phyloP scores from a whole-genome alignment of 2,329 filamentous ascomycete genomes.

The Juglanconis sp. region DNA sequence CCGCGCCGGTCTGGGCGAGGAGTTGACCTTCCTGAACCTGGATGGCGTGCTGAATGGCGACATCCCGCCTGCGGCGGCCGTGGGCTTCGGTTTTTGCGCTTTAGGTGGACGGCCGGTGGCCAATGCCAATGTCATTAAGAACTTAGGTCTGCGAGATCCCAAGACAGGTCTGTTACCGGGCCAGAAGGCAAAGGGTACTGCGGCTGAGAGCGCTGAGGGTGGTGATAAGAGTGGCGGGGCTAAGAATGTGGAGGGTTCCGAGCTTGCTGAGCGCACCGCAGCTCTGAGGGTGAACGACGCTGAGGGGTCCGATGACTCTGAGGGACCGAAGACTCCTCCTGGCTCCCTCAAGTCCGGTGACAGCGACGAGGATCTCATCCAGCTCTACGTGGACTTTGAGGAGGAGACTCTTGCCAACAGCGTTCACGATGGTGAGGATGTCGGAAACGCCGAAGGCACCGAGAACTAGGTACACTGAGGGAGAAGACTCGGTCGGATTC shows the following conservation, averaged over 20 bases:
- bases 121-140: slow-evolving; percentile 35
- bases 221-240: neutral
- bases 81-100: slow-evolving; percentile 51
- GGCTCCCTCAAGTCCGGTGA: neutral
- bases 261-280: neutral
- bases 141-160: slow-evolving; percentile 33
- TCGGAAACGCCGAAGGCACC: neutral
- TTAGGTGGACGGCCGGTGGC: slow-evolving; percentile 41
- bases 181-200: neutral
- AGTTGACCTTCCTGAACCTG: slow-evolving; percentile 48
- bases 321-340: neutral
- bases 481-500: no score
- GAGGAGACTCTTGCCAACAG: neutral
- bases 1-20: slow-evolving; percentile 31
- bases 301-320: neutral
- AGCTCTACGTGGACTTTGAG: slow-evolving; percentile 3
- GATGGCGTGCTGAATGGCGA: slow-evolving; percentile 48
- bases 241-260: neutral
- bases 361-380: slow-evolving; percentile 14
- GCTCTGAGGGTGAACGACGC: neutral
- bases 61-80: slow-evolving; percentile 45
- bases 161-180: neutral
- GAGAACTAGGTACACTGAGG: neutral
- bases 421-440: slow-evolving; percentile 12
- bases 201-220: neutral